phyloP scores from a whole-genome alignment of 108 stramenopile genomes.

The Cyclotella baltica region DNA sequence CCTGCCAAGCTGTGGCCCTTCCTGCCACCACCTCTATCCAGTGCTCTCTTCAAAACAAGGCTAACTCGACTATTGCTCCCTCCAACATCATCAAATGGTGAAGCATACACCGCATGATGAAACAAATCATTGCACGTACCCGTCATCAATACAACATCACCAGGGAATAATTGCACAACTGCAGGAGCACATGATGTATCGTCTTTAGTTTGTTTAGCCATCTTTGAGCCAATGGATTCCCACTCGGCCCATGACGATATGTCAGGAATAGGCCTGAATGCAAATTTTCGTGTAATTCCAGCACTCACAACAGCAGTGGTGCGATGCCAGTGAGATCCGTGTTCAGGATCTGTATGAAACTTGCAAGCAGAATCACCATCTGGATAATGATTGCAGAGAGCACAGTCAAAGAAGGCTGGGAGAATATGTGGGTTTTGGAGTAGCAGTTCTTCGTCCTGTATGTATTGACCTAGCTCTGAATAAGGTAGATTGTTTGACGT shows the following conservation, averaged over 20 bases:
- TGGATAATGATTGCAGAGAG: slow-evolving; percentile 79
- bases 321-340: slow-evolving; percentile 72
- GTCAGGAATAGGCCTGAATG: slow-evolving; percentile 73
- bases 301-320: slow-evolving; percentile 68
- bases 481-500: slow-evolving; percentile 31
- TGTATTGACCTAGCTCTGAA: slow-evolving; percentile 37
- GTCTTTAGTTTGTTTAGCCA: slow-evolving; percentile 27
- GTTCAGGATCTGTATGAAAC: slow-evolving; percentile 81
- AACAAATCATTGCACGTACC: slow-evolving; percentile 74
- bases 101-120: slow-evolving; percentile 77
- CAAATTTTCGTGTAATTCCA: slow-evolving; percentile 62
- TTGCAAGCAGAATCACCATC: slow-evolving; percentile 72
- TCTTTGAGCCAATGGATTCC: slow-evolving; percentile 19
- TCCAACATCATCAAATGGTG: slow-evolving; percentile 31
- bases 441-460: background rate
- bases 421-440: slow-evolving; percentile 2
- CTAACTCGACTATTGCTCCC: slow-evolving; percentile 54
- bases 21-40: slow-evolving; percentile 57
- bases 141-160: slow-evolving; percentile 75
- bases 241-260: slow-evolving; percentile 58
- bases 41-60: slow-evolving; percentile 72
- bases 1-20: slow-evolving; percentile 65
- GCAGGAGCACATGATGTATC: slow-evolving; percentile 50
- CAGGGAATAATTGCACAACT: slow-evolving; percentile 63
- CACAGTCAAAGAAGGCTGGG: slow-evolving; percentile 69